Evolutionary conservation across 306 rosid genomes (phyloP), one percentile per base, ranked within the genome.

Genomic region (Arachis hypogaea): DNA sequence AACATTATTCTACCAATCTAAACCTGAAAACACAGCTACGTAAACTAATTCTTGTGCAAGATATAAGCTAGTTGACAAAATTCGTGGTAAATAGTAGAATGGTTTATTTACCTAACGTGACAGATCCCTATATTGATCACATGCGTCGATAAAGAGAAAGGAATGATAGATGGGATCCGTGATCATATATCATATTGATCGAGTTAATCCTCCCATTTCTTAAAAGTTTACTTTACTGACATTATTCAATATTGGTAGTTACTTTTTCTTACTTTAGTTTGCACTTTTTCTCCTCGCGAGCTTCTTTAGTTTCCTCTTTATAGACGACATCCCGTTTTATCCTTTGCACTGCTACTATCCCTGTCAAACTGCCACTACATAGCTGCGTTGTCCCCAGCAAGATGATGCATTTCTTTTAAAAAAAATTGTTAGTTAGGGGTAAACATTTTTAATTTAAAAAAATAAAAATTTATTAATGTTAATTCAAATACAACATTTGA

Each of bases 31-130:
- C 38, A 33, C 38, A 33, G 38, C 38, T 33, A 33, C 38, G 4
- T 33, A 2, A 33, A 33, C 4, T 33, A 33, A 33, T 33, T 33
- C 38, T 33, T 33, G 4, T 33, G 38, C 38, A 4, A 33, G 38
- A 33, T 33, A 33, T 3, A 2, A 33, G 38, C 33, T 55, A 75
- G 16, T 29, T 64, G 85, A 81, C 83, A 78, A 82, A 86, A 56
- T 70, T 71, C 14, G 57, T 38, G 59, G 83, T 73, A 71, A 68
- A 36, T 77, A 40, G 54, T 3, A 55, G 18, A 2, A 41, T 63
- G 3, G 11, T 55, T 6, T 14, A 33, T 50, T 42, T 6, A 47
- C 63, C 44, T 69, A 75, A 47, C 28, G 7, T 22, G 28, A 22
- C 28, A 22, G 63, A 78, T 52, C 70, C 77, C 71, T 40, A 68